Percentiles rank a stretch among this genome's conserved stretches.
Conservation (phyloP, 129 eudicot species). For the Cynara cardunculus region DNA sequence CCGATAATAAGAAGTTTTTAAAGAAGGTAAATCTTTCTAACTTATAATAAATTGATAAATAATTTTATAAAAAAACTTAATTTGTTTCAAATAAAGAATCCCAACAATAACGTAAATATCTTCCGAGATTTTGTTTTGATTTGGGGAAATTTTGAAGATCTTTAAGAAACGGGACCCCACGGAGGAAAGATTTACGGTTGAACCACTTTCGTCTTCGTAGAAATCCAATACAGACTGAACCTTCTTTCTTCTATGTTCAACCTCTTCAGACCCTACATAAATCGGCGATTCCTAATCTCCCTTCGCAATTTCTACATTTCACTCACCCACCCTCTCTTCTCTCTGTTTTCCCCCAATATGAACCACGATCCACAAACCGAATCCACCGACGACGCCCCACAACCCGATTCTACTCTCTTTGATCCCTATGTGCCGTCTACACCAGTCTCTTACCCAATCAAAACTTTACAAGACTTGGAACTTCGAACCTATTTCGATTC, state of each 20-base stretch:
- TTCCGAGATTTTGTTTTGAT: no score
- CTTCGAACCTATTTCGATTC: conserved; percentile 65
- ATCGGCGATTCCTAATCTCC: conserved; percentile 36
- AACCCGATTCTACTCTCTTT: conserved; percentile 39
- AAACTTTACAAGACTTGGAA: conserved; percentile 51
- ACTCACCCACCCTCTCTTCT: conserved; percentile 21
- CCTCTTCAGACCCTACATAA: conserved; percentile 33
- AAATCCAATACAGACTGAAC: conserved; percentile 4
- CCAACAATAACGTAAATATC: no score
- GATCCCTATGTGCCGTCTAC: conserved; percentile 52
- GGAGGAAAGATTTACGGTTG: not conserved
- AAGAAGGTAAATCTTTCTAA: no score
- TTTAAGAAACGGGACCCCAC: no score
- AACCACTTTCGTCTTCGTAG: not conserved
- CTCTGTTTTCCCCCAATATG: conserved; percentile 30
- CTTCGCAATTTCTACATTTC: conserved; percentile 31
- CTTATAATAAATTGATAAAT: no score
- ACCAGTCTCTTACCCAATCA: conserved; percentile 77
- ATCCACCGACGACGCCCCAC: conserved; percentile 22
- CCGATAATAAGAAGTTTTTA: no score
- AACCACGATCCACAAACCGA: not conserved
- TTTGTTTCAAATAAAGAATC: no score
- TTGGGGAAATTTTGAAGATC: no score
- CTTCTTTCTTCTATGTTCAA: conserved; percentile 16
- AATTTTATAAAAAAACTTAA: no score